Percentiles rank a stretch among this genome's conserved stretches.
These are phyloP conservation scores for Pichia sp. DNA, from an alignment of 1,139 yeast species.

Conservation along the genomic window DNA sequence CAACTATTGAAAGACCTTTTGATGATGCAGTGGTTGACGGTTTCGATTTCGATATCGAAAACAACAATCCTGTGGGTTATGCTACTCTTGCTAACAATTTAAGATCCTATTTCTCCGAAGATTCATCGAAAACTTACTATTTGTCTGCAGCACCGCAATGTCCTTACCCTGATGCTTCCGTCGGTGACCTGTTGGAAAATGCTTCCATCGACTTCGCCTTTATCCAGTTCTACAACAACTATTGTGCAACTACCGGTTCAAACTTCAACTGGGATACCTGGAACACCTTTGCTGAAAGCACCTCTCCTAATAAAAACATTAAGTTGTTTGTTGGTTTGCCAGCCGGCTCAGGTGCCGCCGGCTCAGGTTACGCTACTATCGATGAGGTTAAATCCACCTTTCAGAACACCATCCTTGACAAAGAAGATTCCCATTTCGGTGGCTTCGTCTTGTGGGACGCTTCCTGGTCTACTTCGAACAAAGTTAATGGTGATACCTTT, in stretches of 20 bases:
- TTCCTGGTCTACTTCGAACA: constrained; percentile 65
- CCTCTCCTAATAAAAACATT: constrained; percentile 65
- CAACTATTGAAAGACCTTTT: constrained; percentile 64
- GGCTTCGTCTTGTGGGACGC: constrained; percentile 95
- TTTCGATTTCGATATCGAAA: constrained; percentile 69
- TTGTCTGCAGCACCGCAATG: constrained; percentile 96
- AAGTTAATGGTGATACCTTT: constrained; percentile 27
- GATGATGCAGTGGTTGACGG: constrained; percentile 65
- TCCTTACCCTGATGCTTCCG: constrained; percentile 82
- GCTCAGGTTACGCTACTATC: constrained; percentile 55
- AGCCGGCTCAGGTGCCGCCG: constrained; percentile 43
- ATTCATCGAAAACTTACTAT: constrained; percentile 60
- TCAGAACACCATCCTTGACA: constrained; percentile 35
- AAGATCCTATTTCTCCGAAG: constrained; percentile 51
- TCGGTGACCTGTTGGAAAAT: constrained; percentile 60
- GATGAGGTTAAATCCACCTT: constrained; percentile 37
- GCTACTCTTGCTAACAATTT: constrained; percentile 58
- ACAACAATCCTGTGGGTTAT: constrained; percentile 48
- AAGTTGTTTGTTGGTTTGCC: constrained; percentile 55
- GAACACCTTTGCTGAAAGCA: constrained; percentile 59
- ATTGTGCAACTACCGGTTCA: constrained; percentile 53
- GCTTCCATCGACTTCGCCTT: constrained; percentile 79
- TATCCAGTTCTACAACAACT: constrained; percentile 90
- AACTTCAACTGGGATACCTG: constrained; percentile 83
- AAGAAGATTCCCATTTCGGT: constrained; percentile 48